phyloP scores from a whole-genome alignment of 345 rosid species.

The Eucalyptus leucophloia region DNA sequence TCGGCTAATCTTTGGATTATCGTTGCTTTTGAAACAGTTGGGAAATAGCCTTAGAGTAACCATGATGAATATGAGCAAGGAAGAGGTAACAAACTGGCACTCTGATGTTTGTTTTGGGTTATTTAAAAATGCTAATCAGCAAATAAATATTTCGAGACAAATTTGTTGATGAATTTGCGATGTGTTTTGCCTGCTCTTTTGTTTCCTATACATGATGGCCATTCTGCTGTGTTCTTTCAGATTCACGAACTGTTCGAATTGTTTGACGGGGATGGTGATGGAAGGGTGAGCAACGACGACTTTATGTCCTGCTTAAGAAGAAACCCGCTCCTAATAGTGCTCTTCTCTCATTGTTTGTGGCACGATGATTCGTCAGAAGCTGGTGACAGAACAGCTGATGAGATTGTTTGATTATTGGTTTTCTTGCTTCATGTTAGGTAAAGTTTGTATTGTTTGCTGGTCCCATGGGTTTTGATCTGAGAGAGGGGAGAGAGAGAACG shows the following conservation, averaged over 20 bases:
- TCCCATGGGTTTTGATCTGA: not conserved
- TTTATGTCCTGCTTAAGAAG: constrained; percentile 45
- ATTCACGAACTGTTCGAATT: constrained; percentile 33
- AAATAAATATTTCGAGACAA: not conserved
- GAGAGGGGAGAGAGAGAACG: not conserved
- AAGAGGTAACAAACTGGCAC: constrained; percentile 30
- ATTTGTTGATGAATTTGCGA: not conserved
- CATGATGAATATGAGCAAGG: constrained; percentile 36
- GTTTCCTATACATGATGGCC: not conserved
- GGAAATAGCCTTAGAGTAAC: not conserved
- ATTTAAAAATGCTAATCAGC: not conserved
- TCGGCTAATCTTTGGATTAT: not conserved
- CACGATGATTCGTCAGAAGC: not conserved
- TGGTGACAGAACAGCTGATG: not conserved
- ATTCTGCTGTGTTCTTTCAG: constrained; percentile 12
- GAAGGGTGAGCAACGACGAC: constrained; percentile 35
- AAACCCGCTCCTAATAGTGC: constrained; percentile 63
- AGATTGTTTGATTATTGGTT: constrained; percentile 15
- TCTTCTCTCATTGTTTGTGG: constrained; percentile 30
- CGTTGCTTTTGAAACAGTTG: not conserved
- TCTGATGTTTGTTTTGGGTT: not conserved
- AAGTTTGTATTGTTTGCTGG: not conserved
- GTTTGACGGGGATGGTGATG: constrained; percentile 47
- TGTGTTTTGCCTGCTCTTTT: not conserved
- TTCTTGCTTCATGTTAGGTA: not conserved